A percentile compares a stretch with the other conserved stretches of the same genome.
These are phyloP conservation scores for Didymella arachidicola DNA, from an alignment of 2,329 filamentous ascomycete genomes.

Conservation along the genomic window DNA sequence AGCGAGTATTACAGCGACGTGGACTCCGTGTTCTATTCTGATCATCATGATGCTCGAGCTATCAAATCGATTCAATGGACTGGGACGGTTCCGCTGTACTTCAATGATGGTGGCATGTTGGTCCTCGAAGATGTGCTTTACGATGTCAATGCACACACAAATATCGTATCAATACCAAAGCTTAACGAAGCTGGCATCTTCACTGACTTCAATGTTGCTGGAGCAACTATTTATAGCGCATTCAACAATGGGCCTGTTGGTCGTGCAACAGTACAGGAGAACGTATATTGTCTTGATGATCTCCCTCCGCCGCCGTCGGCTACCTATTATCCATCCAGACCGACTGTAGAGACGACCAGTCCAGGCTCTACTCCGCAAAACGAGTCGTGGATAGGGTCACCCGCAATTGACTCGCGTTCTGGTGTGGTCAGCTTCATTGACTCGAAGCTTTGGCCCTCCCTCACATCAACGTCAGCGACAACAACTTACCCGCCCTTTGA, in stretches of 20 bases:
- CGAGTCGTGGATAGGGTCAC: neutral
- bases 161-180: neutral
- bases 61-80: neutral
- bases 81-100: neutral
- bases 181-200: neutral
- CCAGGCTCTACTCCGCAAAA: neutral
- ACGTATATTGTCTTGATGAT: neutral
- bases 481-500: neutral
- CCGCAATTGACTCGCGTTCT: neutral
- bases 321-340: neutral
- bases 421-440: neutral
- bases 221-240: neutral
- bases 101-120: neutral
- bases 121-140: neutral
- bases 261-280: neutral
- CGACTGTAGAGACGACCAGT: neutral
- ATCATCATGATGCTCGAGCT: neutral
- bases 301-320: neutral
- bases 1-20: neutral
- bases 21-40: neutral
- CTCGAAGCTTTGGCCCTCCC: neutral
- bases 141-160: neutral
- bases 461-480: neutral
- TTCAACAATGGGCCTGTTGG: neutral
- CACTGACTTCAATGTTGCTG: neutral